Base-by-base conservation (phyloP, 768 basidiomycete species). In the Leucosporidium creatinivorum region DNA sequence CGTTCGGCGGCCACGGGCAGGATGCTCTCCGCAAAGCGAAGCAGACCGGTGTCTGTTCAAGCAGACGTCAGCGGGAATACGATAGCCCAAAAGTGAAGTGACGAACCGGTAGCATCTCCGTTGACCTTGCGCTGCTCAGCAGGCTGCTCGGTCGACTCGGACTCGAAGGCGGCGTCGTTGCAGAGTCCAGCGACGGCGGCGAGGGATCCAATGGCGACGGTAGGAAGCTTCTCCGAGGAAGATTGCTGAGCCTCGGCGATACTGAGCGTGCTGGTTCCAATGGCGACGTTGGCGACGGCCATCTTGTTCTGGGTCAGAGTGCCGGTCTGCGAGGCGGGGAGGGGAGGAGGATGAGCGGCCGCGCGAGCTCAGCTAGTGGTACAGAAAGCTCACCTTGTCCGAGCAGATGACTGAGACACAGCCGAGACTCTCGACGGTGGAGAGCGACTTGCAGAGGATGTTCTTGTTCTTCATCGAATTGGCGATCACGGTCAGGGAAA, bases 391-490 rank as follows among this genome's bases (percentile, higher is more conserved):
- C 12, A 54, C 52, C 52, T 87, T 87, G 74, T 87, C 85, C 8
- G 82, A 82, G 73, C 83, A 83, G 26, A 85, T 65, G 47, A 84
- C 82, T 62, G 84, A 83, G 74, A 87, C 85, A 13, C 83, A 81
- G 10, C 87, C 86, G 8, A 88, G 80, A 10, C 84, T 85, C 75
- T 88, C 86, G 36, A 88, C 85, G 9, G 85, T 87, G 30, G 85
- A 81, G 28, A 88, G 78, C 4, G 84, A 83, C 71, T 84, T 84
- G 66, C 83, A 83, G 5, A 83, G 78, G 25, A 83, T 80, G 19
- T 80, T 83, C 71, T 82, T 81, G 72, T 82, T 82, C 62, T 82
- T 80, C 69, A 86, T 79, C 12, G 81, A 79, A 44, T 81, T 77
- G 25, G 82, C 82, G 26, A 81, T 76, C 61, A 79, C 78, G 4